phyloP scores from a whole-genome alignment of 2,329 filamentous ascomycete genomes.

The Fusarium domesticum region DNA sequence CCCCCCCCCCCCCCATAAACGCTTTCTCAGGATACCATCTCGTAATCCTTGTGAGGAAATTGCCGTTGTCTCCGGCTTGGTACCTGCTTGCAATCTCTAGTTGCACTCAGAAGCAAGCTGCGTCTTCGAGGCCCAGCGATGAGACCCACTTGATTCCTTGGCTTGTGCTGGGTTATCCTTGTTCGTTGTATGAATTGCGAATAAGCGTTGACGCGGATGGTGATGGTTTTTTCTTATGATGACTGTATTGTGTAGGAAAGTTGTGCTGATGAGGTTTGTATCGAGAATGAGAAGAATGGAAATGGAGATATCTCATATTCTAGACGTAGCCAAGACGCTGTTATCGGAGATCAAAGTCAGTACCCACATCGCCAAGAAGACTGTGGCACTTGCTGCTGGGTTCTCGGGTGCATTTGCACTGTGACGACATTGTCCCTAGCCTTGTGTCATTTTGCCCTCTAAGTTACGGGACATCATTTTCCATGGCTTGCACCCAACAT shows the following conservation, averaged over 20 bases:
- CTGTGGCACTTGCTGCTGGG: conserved; percentile 20
- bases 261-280: no score
- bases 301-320: no score
- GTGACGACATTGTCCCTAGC: conserved; percentile 27
- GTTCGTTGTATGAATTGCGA: no score
- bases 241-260: no score
- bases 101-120: conserved; percentile 18
- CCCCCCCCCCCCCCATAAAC: no score
- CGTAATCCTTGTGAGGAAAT: not conserved
- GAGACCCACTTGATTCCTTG: not conserved
- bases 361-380: conserved; percentile 12
- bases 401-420: conserved; percentile 19
- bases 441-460: conserved; percentile 25
- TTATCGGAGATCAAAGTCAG: no score
- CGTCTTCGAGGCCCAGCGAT: not conserved
- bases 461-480: conserved; percentile 1
- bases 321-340: no score
- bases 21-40: no score
- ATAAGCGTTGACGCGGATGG: no score
- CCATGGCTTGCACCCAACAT: not conserved
- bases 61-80: conserved; percentile 21
- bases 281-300: no score
- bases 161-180: no score
- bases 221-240: no score
- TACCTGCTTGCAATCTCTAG: conserved; percentile 8